Percentiles rank a stretch among this genome's conserved stretches.
These are phyloP conservation scores for Aspergillus incahuasiensis DNA, from an alignment of 495 filamentous ascomycete species.

Conservation along the genomic window DNA sequence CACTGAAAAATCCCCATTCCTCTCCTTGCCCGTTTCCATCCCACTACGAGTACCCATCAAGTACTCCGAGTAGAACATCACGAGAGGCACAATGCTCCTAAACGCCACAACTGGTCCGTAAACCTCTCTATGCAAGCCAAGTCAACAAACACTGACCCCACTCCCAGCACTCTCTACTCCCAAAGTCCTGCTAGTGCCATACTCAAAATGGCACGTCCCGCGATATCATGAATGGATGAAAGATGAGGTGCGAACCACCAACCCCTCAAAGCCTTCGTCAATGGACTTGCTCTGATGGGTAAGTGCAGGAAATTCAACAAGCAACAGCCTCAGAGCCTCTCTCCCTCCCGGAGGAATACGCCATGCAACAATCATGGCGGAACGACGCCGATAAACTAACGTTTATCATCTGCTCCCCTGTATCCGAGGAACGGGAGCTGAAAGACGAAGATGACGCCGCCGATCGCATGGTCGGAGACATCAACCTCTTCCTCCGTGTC, in stretches of 20 bases:
- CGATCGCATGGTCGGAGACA: slow-evolving; percentile 70
- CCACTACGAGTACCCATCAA: background rate
- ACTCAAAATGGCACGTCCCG: slow-evolving; percentile 73
- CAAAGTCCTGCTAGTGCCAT: slow-evolving; percentile 72
- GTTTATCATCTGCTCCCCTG: slow-evolving; percentile 40
- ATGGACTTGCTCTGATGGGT: too few relatives aligned
- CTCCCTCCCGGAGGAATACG: slow-evolving; percentile 71
- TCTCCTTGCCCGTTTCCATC: background rate
- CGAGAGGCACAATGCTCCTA: slow-evolving; percentile 27
- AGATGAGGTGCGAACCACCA: slow-evolving; percentile 54
- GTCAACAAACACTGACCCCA: background rate
- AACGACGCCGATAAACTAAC: slow-evolving; percentile 55
- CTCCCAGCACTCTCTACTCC: slow-evolving; percentile 60
- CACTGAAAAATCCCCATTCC: background rate
- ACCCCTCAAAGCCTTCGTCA: background rate
- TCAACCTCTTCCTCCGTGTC: slow-evolving; percentile 74
- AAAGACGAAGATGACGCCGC: slow-evolving; percentile 47
- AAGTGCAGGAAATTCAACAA: slow-evolving; percentile 70
- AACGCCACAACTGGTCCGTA: slow-evolving; percentile 38
- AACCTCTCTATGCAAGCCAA: background rate
- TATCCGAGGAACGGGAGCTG: slow-evolving; percentile 3
- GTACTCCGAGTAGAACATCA: background rate
- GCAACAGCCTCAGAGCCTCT: slow-evolving; percentile 81
- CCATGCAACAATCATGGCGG: slow-evolving; percentile 81
- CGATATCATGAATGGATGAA: slow-evolving; percentile 90